Percentiles rank a stretch among this genome's conserved stretches.
Evolutionary conservation across 495 filamentous ascomycete species (phyloP).

Genomic region (Hypoxylon subgilvum): DNA sequence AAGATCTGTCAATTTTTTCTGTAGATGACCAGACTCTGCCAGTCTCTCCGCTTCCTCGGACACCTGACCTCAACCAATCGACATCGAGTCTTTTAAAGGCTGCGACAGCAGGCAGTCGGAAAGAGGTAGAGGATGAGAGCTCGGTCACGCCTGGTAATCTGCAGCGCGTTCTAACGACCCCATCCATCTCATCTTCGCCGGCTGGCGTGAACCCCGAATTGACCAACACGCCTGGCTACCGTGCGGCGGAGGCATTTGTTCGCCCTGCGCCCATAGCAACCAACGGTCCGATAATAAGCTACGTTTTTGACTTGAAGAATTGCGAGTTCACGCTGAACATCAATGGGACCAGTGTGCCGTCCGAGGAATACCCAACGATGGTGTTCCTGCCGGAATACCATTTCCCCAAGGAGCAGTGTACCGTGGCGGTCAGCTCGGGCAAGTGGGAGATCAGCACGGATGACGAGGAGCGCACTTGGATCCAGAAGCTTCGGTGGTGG

Average conservation of each 20-base stretch:
- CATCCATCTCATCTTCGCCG: conserved; percentile 68
- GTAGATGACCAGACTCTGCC: conserved; percentile 77
- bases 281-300: conserved; percentile 68
- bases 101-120: conserved; percentile 36
- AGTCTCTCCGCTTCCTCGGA: conserved; percentile 51
- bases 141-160: conserved; percentile 73
- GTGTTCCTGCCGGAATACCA: conserved; percentile 92
- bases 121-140: conserved; percentile 59
- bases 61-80: conserved; percentile 47
- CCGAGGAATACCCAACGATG: conserved; percentile 72
- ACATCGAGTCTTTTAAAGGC: conserved; percentile 42
- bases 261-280: conserved; percentile 81
- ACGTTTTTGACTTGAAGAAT: conserved; percentile 78
- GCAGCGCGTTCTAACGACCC: conserved; percentile 70
- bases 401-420: conserved; percentile 75
- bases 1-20: conserved; percentile 91
- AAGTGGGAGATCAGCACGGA: conserved; percentile 84
- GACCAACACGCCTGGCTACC: conserved; percentile 69
- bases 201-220: conserved; percentile 60
- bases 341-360: conserved; percentile 56
- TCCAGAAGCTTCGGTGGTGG: conserved; percentile 87
- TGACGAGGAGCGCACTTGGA: conserved; percentile 66
- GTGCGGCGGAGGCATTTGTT: conserved; percentile 90
- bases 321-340: conserved; percentile 75
- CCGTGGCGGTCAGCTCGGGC: conserved; percentile 77